Evolutionary conservation across 805 yeast species (phyloP).

Genomic region (Zygoascus flipseniorum): DNA sequence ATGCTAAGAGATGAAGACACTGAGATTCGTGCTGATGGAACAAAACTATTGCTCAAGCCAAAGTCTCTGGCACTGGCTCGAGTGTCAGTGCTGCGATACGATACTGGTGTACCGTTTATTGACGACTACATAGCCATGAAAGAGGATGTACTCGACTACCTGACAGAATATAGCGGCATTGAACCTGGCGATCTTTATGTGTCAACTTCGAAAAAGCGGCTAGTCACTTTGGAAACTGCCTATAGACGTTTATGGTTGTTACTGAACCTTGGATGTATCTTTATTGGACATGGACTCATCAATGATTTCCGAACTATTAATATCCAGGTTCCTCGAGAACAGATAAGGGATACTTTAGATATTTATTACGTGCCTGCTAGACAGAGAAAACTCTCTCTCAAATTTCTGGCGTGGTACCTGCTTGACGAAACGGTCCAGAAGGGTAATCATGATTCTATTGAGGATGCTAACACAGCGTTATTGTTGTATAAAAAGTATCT

Average conservation of each 20-base stretch:
- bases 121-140: slow-evolving; percentile 85
- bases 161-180: slow-evolving; percentile 91
- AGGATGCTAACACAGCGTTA: slow-evolving; percentile 87
- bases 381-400: slow-evolving; percentile 71
- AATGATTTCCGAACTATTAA: slow-evolving; percentile 93
- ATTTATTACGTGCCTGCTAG: slow-evolving; percentile 66
- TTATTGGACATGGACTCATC: slow-evolving; percentile 89
- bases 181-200: slow-evolving; percentile 86
- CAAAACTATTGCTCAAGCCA: slow-evolving; percentile 63
- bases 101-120: slow-evolving; percentile 70
- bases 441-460: slow-evolving; percentile 95
- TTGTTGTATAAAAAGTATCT: slow-evolving; percentile 63
- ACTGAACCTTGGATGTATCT: slow-evolving; percentile 78
- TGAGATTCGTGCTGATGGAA: slow-evolving; percentile 69
- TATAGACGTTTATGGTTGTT: slow-evolving; percentile 87
- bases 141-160: slow-evolving; percentile 62
- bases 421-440: slow-evolving; percentile 72
- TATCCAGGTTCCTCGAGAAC: slow-evolving; percentile 73
- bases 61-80: slow-evolving; percentile 73
- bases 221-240: slow-evolving; percentile 75
- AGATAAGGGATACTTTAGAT: slow-evolving; percentile 84
- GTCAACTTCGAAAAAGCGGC: slow-evolving; percentile 47
- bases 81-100: slow-evolving; percentile 68
- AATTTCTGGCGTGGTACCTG: slow-evolving; percentile 76
- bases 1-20: slow-evolving; percentile 66